Base-by-base conservation (phyloP, 139 green algal genomes). In the Coelastrella sp. region DNA sequence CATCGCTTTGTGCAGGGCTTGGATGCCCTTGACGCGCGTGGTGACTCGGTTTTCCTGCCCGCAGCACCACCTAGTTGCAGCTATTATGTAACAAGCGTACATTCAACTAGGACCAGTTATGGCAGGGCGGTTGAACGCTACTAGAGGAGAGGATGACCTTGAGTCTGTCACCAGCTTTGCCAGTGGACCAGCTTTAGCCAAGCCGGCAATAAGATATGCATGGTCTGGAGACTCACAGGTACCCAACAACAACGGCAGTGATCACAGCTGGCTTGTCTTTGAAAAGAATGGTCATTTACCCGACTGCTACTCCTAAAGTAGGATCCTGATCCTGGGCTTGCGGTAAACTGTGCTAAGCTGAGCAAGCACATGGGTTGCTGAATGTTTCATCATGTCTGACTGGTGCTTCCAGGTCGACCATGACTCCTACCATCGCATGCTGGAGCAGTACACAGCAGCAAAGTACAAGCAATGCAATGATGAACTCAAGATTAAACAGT, bases 401-500 rank as follows among this genome's bases (percentile, higher is more conserved):
- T 63, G 17, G 19, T 17, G 35, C 25, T 75, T 0, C 9, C 49
- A 92, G 89, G 93, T 95, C 58, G 94, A 95, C 85, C 89, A 95
- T 91, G 93, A 95, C 11, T 87, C 84, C 7, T 95, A 93, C 66
- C 91, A 94, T 57, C 88, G 88, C 61, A 95, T 95, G 93, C 20
- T 93, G 56, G 92, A 93, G 27, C 92, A 95, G 82, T 93, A 95
- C 73, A 76, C 88, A 8, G 88, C 90, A 6, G 91, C 92, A 9
- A 95, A 95, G 73, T 70, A 88, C 11, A 90, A 92, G 11, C 90
- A 95, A 78, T 25, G 25, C 11, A 80, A 88, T 9, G 78, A 94
- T 61, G 85, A 93, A 75, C 85, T 95, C 24, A 95, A 95, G 72
- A 91, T 92, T 15, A 94, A 92, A 25, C 93, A 95, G 93, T 95